These are phyloP conservation scores for Hippophae gyantsensis DNA, from an alignment of 306 rosid genomes.

Conservation along the genomic window DNA sequence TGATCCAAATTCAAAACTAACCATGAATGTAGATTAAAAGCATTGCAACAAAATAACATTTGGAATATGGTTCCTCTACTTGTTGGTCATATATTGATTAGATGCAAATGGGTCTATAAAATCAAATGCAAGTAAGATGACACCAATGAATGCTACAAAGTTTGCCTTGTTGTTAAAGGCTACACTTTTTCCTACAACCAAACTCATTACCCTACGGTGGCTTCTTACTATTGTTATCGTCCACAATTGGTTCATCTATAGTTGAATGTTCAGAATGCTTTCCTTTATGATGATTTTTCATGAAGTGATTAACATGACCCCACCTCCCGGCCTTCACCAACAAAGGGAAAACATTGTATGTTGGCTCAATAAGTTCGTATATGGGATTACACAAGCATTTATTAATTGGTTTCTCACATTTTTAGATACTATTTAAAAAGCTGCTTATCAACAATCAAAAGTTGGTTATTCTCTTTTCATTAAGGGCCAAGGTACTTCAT, in stretches of 20 bases:
- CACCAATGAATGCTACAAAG: not conserved
- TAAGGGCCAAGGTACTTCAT: not conserved
- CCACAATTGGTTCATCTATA: no score
- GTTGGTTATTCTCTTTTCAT: not conserved
- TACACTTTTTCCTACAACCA: no score
- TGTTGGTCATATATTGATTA: not conserved
- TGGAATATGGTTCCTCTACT: conserved; percentile 1
- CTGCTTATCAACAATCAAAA: not conserved
- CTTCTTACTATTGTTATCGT: no score
- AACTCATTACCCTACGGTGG: no score
- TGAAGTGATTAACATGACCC: not conserved
- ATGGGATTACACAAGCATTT: not conserved
- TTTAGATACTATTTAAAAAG: not conserved
- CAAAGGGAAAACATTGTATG: not conserved
- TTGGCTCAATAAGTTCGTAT: not conserved
- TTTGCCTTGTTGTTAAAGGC: no score
- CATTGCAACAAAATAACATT: not conserved
- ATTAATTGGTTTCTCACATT: not conserved
- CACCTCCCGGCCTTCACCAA: not conserved
- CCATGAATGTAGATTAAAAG: not conserved
- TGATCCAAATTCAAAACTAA: not conserved
- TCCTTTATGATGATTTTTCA: no score
- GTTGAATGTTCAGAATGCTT: no score
- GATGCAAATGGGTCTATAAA: not conserved
- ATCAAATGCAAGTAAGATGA: not conserved